Conservation (phyloP, 2,329 filamentous ascomycete genomes). For the Colletotrichum tamarilloi region DNA sequence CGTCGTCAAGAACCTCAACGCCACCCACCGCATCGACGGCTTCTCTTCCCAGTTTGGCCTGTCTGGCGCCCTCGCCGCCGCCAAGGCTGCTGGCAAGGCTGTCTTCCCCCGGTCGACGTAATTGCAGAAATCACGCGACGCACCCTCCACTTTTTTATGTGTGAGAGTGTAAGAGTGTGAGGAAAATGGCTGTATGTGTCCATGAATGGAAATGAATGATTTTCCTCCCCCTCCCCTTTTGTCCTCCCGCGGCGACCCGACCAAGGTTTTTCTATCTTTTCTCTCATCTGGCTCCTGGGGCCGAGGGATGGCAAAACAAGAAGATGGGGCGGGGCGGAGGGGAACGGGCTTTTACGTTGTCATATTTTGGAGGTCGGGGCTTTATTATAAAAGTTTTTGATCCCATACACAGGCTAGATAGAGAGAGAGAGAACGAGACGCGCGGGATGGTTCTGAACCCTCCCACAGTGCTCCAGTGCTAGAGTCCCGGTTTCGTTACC, state of each 20-base stretch:
- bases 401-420: constrained; percentile 5
- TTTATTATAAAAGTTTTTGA: constrained; percentile 5
- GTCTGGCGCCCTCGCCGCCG: constrained; percentile 64
- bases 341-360: constrained; percentile 4
- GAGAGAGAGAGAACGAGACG: neutral
- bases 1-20: constrained; percentile 90
- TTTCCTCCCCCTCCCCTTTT: neutral
- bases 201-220: neutral
- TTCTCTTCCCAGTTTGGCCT: constrained; percentile 77
- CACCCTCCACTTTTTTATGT: neutral
- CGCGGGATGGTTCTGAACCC: no score
- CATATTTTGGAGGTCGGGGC: constrained; percentile 2
- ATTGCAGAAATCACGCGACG: no score
- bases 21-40: constrained; percentile 83
- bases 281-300: neutral
- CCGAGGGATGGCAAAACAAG: neutral
- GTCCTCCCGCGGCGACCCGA: neutral
- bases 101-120: constrained; percentile 7
- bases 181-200: neutral
- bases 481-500: neutral
- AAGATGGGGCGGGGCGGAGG: neutral
- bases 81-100: constrained; percentile 42
- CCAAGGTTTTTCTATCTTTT: neutral
- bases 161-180: neutral
- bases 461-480: neutral